A percentile compares a stretch with the other conserved stretches of the same genome.
Conservation (phyloP, 2,329 filamentous ascomycete genomes). For the Penicillium sp. region DNA sequence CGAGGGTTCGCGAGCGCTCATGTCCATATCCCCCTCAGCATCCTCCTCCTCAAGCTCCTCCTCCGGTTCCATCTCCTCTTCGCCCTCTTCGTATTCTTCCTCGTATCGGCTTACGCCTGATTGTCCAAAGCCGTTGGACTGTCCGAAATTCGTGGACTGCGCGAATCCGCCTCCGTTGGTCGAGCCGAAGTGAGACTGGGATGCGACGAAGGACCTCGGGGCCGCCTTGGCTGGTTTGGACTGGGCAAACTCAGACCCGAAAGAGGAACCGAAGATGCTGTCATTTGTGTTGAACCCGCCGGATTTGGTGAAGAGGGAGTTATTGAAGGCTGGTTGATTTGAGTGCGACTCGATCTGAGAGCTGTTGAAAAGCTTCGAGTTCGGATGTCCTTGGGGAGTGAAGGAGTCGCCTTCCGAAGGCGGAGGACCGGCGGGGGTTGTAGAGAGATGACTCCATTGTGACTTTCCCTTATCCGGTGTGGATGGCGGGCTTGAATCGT, state of each 20-base stretch:
- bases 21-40: conserved; percentile 32
- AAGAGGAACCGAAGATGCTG: conserved; percentile 39
- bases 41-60: conserved; percentile 40
- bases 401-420: conserved; percentile 55
- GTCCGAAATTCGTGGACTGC: conserved; percentile 25
- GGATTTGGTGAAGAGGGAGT: conserved; percentile 40
- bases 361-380: conserved; percentile 52
- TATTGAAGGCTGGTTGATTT: conserved; percentile 22
- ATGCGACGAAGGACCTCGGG: conserved; percentile 22
- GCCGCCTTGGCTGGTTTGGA: conserved; percentile 29
- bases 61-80: conserved; percentile 42
- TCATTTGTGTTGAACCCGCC: conserved; percentile 35
- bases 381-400: conserved; percentile 55
- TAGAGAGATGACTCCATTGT: conserved; percentile 48
- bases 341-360: conserved; percentile 46
- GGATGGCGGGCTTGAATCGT: conserved; percentile 37
- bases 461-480: conserved; percentile 37
- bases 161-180: conserved; percentile 28
- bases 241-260: conserved; percentile 33
- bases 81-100: conserved; percentile 35
- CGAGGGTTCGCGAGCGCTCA: conserved; percentile 17
- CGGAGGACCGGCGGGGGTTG: conserved; percentile 57
- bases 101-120: conserved; percentile 29
- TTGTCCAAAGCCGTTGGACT: conserved; percentile 24
- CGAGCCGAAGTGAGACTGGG: conserved; percentile 30